These are phyloP conservation scores for Psilocybe subaeruginosa DNA, from an alignment of 768 basidiomycete genomes.

Conservation along the genomic window DNA sequence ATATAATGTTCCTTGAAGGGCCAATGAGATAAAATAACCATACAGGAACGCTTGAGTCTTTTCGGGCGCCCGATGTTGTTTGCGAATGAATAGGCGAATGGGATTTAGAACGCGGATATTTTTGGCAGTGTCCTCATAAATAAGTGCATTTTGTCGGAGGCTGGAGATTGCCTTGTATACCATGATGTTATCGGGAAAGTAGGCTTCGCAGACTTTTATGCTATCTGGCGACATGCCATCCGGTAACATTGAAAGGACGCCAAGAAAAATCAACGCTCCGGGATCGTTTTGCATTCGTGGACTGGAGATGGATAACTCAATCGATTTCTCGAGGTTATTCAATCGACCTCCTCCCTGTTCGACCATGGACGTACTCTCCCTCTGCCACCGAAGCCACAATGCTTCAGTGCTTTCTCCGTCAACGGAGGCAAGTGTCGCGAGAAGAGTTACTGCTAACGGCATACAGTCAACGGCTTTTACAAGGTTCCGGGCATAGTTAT, in stretches of 20 bases:
- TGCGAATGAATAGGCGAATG: conserved; percentile 26
- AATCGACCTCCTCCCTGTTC: conserved; percentile 29
- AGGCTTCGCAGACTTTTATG: conserved; percentile 16
- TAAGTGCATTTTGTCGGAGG: conserved; percentile 28
- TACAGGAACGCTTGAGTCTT: conserved; percentile 21
- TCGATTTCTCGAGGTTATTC: conserved; percentile 32
- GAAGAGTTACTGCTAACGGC: conserved; percentile 33
- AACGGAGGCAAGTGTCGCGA: conserved; percentile 32
- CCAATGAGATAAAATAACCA: conserved; percentile 24
- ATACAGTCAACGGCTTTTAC: conserved; percentile 32
- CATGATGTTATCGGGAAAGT: conserved; percentile 19
- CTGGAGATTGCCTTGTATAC: conserved; percentile 27
- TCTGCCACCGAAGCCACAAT: conserved; percentile 31
- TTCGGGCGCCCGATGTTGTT: conserved; percentile 23
- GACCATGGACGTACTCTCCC: conserved; percentile 29
- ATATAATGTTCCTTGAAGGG: conserved; percentile 10
- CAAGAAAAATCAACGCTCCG: conserved; percentile 26
- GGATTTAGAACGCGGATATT: conserved; percentile 29
- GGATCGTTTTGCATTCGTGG: conserved; percentile 27
- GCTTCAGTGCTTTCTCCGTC: conserved; percentile 30
- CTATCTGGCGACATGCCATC: conserved; percentile 26
- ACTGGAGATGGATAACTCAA: conserved; percentile 31
- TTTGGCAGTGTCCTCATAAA: conserved; percentile 22
- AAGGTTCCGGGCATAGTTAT: conserved; percentile 25
- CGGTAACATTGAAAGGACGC: conserved; percentile 30